phyloP scores from a whole-genome alignment of 1,284 basidiomycete species.

The Malassezia sympodialis region DNA sequence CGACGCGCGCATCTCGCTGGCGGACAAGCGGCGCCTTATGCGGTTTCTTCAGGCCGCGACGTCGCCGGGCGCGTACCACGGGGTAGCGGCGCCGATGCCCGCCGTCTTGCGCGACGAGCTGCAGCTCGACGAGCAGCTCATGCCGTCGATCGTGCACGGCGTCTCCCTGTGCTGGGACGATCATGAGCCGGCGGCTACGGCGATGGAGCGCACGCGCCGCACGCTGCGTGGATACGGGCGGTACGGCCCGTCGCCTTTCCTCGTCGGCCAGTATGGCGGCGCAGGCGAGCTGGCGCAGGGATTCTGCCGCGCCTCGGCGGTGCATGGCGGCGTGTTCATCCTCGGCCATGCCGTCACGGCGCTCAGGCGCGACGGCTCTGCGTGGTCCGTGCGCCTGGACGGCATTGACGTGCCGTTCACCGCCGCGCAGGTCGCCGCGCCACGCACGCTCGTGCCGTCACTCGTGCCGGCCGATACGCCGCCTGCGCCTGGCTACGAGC shows the following conservation, averaged over 20 bases:
- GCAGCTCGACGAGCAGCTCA: not conserved
- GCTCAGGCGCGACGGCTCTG: constrained; percentile 18
- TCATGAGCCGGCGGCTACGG: constrained; percentile 19
- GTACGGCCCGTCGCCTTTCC: constrained; percentile 80
- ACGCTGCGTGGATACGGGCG: constrained; percentile 72
- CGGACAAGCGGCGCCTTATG: constrained; percentile 86
- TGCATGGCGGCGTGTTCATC: constrained; percentile 36
- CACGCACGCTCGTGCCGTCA: not conserved
- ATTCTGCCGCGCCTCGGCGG: constrained; percentile 36
- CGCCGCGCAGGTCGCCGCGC: constrained; percentile 28
- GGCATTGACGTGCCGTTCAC: constrained; percentile 58
- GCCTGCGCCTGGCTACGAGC: not conserved
- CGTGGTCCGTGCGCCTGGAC: constrained; percentile 49
- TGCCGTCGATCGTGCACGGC: constrained; percentile 33
- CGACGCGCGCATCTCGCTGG: constrained; percentile 62
- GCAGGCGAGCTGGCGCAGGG: constrained; percentile 44
- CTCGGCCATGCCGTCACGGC: constrained; percentile 23
- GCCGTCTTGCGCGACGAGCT: not conserved
- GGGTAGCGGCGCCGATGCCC: constrained; percentile 12
- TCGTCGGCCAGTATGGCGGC: constrained; percentile 88
- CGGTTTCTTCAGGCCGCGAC: constrained; percentile 55
- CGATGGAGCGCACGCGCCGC: constrained; percentile 22
- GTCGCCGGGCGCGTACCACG: not conserved
- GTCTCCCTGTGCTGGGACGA: constrained; percentile 41
- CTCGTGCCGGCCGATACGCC: not conserved